Evolutionary conservation across 2,329 filamentous ascomycete genomes (phyloP), one percentile per base, ranked within the genome.

Genomic region (Nothophoma quercina): DNA sequence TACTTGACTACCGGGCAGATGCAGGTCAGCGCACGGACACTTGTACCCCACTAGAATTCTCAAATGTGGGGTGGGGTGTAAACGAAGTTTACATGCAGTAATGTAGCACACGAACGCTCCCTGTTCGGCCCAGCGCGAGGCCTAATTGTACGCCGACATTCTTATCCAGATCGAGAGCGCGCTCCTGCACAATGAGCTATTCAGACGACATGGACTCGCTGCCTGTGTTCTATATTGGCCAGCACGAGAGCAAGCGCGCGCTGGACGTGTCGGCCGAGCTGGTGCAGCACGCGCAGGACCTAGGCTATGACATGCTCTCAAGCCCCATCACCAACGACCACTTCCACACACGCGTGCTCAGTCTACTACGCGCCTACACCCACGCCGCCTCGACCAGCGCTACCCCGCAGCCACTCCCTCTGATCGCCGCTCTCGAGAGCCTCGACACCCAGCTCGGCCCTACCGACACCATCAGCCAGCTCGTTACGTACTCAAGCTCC

Each of bases 401-500:
- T 38, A 65, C 70, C 12, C 51, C 70, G 12, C 67, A 76, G 30
- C 77, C 79, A 7, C 65, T 77, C 16, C 79, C 81, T 21, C 65
- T 81, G 22, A 73, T 83, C 35, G 72, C 80, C 9, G 87, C 92
- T 33, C 78, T 99, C 59, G 90, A 88, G 1, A 88, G 91, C 9
- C 84, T 89, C 56, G 93, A 97, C 70, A 93, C 91, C 0, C 85
- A 83, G 16, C 78, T 95, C 47, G 85, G 85, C 40, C 90, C 90
- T 5, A 83, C 83, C 51, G 81, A 85, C 12, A 83, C 83, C 57
- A 85, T 92, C 55, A 86, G 86, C 58, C 89, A 92, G 44, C 80
- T 95, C 53, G 83, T 96, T 40, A 90, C 87, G 12, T 88, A 89
- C 51, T 86, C 86, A n/a, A 96, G 92, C 73, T 85, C 91, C 5